Base-by-base conservation (phyloP, 768 basidiomycete species). In the Hysterangium stoloniferum region DNA sequence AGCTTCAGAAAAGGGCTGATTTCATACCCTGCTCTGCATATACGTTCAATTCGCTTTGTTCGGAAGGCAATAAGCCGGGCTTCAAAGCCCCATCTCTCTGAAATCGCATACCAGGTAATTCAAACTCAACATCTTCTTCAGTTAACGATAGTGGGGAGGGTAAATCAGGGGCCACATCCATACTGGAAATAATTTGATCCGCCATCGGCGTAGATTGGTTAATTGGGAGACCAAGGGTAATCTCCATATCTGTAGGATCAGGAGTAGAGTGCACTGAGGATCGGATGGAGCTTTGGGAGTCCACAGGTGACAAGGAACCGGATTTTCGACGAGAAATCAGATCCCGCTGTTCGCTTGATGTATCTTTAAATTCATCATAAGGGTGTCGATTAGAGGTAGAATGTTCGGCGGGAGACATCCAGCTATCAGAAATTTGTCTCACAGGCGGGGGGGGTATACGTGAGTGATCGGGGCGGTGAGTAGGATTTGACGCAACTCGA, bases 31-130 rank as follows among this genome's bases (percentile, higher is more conserved):
- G n/a, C n/a, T n/a, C n/a, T n/a, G n/a, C n/a, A n/a, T n/a, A n/a
- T n/a, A n/a, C n/a, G n/a, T n/a, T n/a, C n/a, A n/a, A n/a, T n/a
- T n/a, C n/a, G n/a, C n/a, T n/a, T n/a, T n/a, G n/a, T n/a, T n/a
- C n/a, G n/a, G n/a, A 7, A 22, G 29, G 37, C 6, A 20, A 41
- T 37, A 42, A 15, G 9, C 41, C 49, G 13, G 37, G 38, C 17
- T 51, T 51, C 11, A 42, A 29, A 20, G 41, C 49, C 11, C 48
- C 48, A 29, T 51, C 41, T 31, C 33, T 51, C 17, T 41, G 29
- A 25, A 51, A 51, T 11, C 37, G 49, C 49, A 51, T 51, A n/a
- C 49, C 49, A 7, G 49, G 49, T n/a, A 51, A 34, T 35, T 51
- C 49, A 42, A 51, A 42, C 20, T 45, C 44, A 31, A 31, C 15